phyloP scores from a whole-genome alignment of 2,329 filamentous ascomycete species.

The Colletotrichum destructivum region DNA sequence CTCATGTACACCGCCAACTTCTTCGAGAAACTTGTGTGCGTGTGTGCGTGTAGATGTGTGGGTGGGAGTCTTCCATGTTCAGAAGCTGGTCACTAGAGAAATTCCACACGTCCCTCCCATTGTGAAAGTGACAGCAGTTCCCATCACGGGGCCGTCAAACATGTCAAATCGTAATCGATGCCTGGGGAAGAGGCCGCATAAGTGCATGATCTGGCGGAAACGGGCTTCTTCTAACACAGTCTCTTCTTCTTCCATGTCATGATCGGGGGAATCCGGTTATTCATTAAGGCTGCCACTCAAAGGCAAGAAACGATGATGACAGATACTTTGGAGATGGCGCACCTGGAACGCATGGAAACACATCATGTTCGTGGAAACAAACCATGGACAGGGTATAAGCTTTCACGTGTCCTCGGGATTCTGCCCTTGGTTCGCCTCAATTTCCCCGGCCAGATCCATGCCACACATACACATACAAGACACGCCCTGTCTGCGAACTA shows the following conservation, averaged over 20 bases:
- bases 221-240: too few relatives aligned
- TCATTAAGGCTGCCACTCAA: background rate
- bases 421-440: background rate
- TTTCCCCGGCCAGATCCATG: conserved; percentile 11
- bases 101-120: conserved; percentile 6
- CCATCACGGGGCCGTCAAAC: conserved; percentile 3
- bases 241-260: too few relatives aligned
- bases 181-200: conserved; percentile 6
- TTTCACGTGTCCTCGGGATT: conserved; percentile 27
- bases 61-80: background rate
- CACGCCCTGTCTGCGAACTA: conserved; percentile 7
- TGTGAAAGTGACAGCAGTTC: conserved; percentile 18
- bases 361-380: conserved; percentile 16
- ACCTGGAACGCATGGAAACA: conserved; percentile 18
- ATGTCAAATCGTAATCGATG: background rate
- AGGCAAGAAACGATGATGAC: conserved; percentile 20
- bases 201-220: conserved; percentile 35
- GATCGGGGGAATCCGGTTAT: background rate
- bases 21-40: background rate
- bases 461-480: too few relatives aligned
- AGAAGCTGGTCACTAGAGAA: background rate
- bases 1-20: conserved; percentile 11
- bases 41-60: too few relatives aligned
- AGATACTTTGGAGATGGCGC: conserved; percentile 11
- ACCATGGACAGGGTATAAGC: background rate